Percentiles rank a stretch among this genome's conserved stretches.
These are phyloP conservation scores for Talaromyces sp. DNA, from an alignment of 2,329 filamentous ascomycete species.

Conservation along the genomic window DNA sequence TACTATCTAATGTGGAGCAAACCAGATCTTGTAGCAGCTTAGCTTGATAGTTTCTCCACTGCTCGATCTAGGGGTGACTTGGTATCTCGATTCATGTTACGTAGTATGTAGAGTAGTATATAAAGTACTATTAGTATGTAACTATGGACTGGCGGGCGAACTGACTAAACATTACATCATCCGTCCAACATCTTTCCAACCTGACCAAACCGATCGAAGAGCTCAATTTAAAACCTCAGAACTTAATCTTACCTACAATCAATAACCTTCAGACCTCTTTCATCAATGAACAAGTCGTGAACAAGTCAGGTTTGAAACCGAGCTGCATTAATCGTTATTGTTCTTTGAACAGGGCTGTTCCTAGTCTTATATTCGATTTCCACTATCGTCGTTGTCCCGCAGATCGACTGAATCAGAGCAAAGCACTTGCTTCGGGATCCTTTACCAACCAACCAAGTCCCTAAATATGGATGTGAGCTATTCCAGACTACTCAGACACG, in stretches of 20 bases:
- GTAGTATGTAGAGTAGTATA: no score
- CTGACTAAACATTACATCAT: slow-evolving; percentile 22
- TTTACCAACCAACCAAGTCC: not conserved
- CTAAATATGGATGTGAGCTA: slow-evolving; percentile 24
- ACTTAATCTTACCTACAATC: not conserved
- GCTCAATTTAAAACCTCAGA: not conserved
- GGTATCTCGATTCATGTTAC: not conserved
- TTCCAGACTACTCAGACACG: not conserved
- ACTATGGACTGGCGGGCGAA: slow-evolving; percentile 7
- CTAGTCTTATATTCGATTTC: slow-evolving; percentile 1
- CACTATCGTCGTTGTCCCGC: not conserved
- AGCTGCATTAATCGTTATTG: not conserved
- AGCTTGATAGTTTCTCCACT: not conserved
- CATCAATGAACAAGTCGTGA: not conserved
- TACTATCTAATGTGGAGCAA: not conserved
- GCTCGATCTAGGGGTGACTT: not conserved
- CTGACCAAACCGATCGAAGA: not conserved
- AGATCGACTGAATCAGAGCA: slow-evolving; percentile 8
- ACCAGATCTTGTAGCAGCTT: not conserved
- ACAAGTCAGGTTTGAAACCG: not conserved
- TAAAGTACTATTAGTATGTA: not conserved
- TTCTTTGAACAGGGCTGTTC: not conserved
- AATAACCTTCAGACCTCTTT: not conserved
- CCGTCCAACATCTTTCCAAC: not conserved
- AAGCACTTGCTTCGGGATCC: not conserved